A percentile compares a stretch with the other conserved stretches of the same genome.
phyloP scores from a whole-genome alignment of 2,329 filamentous ascomycete species.

The Lachnum nothofagi region DNA sequence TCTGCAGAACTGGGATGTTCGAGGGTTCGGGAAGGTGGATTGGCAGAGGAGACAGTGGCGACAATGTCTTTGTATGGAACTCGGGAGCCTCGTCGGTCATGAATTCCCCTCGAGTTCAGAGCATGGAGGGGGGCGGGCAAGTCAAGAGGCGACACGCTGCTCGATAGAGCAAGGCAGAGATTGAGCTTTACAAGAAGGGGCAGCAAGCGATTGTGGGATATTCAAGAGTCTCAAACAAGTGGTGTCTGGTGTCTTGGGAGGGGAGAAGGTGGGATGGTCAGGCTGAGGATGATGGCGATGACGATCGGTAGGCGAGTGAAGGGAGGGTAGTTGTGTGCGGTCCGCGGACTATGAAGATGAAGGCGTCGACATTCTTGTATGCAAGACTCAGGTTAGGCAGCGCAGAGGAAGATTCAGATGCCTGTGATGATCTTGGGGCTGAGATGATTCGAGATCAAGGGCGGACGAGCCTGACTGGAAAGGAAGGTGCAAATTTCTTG shows the following conservation, averaged over 20 bases:
- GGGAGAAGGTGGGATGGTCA: not conserved
- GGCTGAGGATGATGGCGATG: not conserved
- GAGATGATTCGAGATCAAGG: not conserved
- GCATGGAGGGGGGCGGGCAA: conserved; percentile 10
- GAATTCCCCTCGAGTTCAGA: conserved; percentile 11
- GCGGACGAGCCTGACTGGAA: not conserved
- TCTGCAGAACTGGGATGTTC: conserved; percentile 64
- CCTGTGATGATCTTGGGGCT: not conserved
- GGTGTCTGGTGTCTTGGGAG: not conserved
- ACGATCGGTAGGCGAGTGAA: not conserved
- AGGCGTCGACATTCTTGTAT: not conserved
- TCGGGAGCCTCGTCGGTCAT: conserved; percentile 44
- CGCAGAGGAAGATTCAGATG: not conserved
- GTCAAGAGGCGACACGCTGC: not conserved
- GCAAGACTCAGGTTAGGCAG: not conserved
- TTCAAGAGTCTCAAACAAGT: conserved; percentile 2
- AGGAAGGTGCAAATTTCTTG: no score
- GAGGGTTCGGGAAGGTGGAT: conserved; percentile 62
- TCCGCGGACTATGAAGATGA: not conserved
- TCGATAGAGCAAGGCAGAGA: not conserved
- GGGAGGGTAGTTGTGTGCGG: not conserved
- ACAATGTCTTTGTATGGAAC: conserved; percentile 60
- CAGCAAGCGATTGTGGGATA: not conserved
- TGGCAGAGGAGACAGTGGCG: conserved; percentile 66
- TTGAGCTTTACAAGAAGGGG: not conserved